Evolutionary conservation across 2,329 filamentous ascomycete genomes (phyloP).

Genomic region (Diaporthe capsici): DNA sequence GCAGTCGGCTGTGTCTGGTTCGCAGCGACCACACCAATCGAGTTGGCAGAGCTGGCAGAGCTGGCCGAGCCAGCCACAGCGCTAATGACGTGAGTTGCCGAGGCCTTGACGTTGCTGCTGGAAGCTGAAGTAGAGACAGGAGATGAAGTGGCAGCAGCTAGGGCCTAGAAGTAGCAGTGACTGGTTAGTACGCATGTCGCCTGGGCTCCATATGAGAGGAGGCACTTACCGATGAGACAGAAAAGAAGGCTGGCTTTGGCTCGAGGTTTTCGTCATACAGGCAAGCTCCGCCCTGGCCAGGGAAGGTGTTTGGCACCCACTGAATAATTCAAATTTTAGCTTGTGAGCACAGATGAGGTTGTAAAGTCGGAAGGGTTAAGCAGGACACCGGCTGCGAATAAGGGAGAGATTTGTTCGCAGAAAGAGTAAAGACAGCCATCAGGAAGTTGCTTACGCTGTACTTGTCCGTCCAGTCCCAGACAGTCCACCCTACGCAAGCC

Average conservation of each 20-base stretch:
- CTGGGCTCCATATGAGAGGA: no score
- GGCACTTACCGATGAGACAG: constrained; percentile 43
- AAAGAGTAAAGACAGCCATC: neutral
- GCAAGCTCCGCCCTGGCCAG: constrained; percentile 54
- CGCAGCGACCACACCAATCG: neutral
- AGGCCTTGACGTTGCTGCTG: neutral
- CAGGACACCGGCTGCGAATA: neutral
- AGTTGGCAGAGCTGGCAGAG: neutral
- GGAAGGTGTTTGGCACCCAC: constrained; percentile 56
- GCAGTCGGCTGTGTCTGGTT: constrained; percentile 16
- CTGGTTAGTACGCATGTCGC: neutral
- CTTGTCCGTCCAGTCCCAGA: constrained; percentile 59
- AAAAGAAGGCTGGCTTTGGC: constrained; percentile 55
- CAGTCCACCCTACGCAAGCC: constrained; percentile 58
- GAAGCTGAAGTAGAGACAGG: neutral
- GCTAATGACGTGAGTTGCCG: neutral
- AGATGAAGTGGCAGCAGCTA: constrained; percentile 13
- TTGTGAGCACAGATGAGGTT: neutral
- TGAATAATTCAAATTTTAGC: neutral
- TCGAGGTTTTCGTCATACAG: constrained; percentile 53
- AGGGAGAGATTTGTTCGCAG: neutral
- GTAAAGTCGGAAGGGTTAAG: no score
- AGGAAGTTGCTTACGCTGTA: constrained; percentile 11
- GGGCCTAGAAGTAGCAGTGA: neutral
- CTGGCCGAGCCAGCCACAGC: neutral